Evolutionary conservation across 495 filamentous ascomycete species (phyloP).

Genomic region (Parmelia sp.): DNA sequence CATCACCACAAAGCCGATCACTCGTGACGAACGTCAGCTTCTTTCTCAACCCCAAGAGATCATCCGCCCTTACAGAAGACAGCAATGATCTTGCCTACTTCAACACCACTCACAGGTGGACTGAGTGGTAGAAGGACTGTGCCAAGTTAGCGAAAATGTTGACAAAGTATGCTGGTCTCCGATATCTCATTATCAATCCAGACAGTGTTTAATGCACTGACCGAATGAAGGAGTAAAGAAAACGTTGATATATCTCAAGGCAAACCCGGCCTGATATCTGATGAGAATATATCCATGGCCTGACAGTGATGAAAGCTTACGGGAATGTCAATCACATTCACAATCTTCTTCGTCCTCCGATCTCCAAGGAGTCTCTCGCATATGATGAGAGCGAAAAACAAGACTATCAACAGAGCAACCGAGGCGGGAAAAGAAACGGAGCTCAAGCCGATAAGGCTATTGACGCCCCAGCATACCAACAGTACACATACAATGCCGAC

Average conservation of each 20-base stretch:
- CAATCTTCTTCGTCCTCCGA: conserved; percentile 37
- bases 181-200: not conserved
- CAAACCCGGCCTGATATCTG: conserved; percentile 41
- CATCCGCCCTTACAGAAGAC: conserved; percentile 41
- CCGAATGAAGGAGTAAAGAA: conserved; percentile 49
- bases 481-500: conserved; percentile 42
- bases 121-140: conserved; percentile 46
- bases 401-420: conserved; percentile 44
- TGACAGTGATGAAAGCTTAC: conserved; percentile 29
- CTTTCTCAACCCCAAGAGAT: not conserved
- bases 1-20: conserved; percentile 46
- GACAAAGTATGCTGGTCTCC: not conserved
- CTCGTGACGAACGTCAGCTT: conserved; percentile 25
- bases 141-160: not conserved
- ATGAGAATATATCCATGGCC: not conserved
- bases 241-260: conserved; percentile 50
- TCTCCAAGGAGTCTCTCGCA: conserved; percentile 42
- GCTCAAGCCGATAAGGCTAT: conserved; percentile 42
- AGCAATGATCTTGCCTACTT: conserved; percentile 49
- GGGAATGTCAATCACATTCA: conserved; percentile 43
- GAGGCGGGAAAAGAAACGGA: conserved; percentile 48
- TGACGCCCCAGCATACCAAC: conserved; percentile 45
- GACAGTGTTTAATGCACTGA: not conserved
- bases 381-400: conserved; percentile 42
- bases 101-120: conserved; percentile 42